Base-by-base conservation (phyloP, 352 stramenopile species). In the Globisporangium rhizosaccharum region DNA sequence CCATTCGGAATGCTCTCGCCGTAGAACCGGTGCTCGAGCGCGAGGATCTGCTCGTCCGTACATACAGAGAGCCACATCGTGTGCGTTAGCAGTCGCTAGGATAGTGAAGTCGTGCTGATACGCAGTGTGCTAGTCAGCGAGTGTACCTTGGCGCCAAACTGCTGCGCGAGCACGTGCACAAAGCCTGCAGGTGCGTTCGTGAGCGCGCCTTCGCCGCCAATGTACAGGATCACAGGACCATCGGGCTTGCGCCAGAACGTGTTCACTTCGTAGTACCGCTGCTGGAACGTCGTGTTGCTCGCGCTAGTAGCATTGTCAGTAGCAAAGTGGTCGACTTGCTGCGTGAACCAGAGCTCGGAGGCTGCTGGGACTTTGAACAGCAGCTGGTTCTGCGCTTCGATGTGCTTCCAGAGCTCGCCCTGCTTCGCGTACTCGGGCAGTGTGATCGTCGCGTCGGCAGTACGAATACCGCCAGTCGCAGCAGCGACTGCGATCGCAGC, bases 11-110 rank as follows among this genome's bases (percentile, higher is more conserved):
- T 65, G 58, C 80, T 92, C 62, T 92, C 79, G 28, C 87, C 87
- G 53, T 96, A 96, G 50, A 94, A 96, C 15, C 87, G 79, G 61
- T 96, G 87, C 59, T 96, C 87, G 15, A 96, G 68, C 44, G 87
- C 82, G 55, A 96, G 56, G 56, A 94, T 80, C 66, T 89, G 62
- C 28, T 33, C 28, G 6, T 33, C 6, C 26, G 59, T 23, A 23
- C 23, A 23, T 23, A 47, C 3, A 45, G 36, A 8, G 20, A 26
- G n/a, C 12, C 18, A 46, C 11, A 11, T 15, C 25, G 33, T 39
- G 33, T 39, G 33, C 8, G 33, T 39, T 39, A 39, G 33, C 33
- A 12, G 33, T 39, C 9, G 52, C 11, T 42, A 10, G 15, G 3
- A 42, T 7, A 3, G 28, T 0, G 28, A 33, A 3, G 28, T 6